Conservation (phyloP, 345 rosid species). For the Salix suchowensis region DNA sequence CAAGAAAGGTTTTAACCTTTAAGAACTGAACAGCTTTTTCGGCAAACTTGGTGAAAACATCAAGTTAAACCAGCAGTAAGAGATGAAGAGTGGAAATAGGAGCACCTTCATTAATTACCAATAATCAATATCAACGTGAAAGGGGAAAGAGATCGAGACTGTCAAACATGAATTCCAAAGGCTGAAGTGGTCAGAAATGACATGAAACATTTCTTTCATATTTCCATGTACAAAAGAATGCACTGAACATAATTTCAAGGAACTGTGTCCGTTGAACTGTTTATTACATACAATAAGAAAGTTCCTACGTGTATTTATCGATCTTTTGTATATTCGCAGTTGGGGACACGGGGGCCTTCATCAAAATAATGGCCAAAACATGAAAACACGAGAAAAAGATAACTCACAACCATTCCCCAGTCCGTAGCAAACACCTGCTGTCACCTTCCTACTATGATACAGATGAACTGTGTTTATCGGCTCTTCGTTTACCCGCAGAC, state of each 20-base stretch:
- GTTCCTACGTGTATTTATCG: not conserved
- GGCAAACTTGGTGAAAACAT: not conserved
- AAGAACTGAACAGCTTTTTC: not conserved
- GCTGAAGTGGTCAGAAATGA: conserved; percentile 4
- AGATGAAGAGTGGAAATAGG: not conserved
- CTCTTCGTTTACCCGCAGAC: conserved; percentile 62
- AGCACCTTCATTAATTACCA: not conserved
- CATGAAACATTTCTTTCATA: conserved; percentile 12
- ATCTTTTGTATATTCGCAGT: not conserved
- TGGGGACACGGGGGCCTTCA: not conserved
- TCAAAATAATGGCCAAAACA: conserved; percentile 10
- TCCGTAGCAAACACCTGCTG: not conserved
- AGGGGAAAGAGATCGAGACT: not conserved
- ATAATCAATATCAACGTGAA: not conserved
- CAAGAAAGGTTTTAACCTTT: not conserved
- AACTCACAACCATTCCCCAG: conserved; percentile 11
- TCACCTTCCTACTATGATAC: not conserved
- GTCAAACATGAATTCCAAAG: conserved; percentile 6
- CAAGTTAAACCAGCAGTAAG: not conserved
- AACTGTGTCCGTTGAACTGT: not conserved
- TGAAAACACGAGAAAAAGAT: not conserved
- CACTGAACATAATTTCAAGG: conserved; percentile 26
- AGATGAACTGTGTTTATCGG: conserved; percentile 33
- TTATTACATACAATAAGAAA: conserved; percentile 7
- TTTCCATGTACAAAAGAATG: conserved; percentile 62